These are phyloP conservation scores for Cichorium intybus DNA, from an alignment of 140 eudicot genomes.

Conservation along the genomic window DNA sequence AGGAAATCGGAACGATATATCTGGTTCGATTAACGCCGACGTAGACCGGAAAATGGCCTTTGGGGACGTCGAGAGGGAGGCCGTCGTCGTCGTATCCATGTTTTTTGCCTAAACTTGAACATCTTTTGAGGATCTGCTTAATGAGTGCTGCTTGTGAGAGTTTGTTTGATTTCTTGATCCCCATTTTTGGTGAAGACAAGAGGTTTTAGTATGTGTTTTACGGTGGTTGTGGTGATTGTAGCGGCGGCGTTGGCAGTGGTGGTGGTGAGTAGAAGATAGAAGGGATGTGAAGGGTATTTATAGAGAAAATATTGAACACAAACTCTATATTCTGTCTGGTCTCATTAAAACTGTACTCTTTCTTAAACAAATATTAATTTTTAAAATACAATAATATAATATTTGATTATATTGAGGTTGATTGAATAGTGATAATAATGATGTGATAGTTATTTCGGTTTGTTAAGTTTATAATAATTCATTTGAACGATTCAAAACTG, in stretches of 20 bases:
- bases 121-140: constrained; percentile 71
- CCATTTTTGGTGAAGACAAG: constrained; percentile 39
- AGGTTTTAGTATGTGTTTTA: neutral
- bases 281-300: constrained; percentile 30
- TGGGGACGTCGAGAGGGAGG: constrained; percentile 72
- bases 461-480: neutral
- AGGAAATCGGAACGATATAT: constrained; percentile 71
- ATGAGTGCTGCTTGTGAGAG: constrained; percentile 63
- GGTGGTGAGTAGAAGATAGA: constrained; percentile 28
- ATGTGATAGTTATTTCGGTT: neutral
- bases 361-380: neutral
- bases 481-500: no score
- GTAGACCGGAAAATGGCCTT: constrained; percentile 85
- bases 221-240: neutral
- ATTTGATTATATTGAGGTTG: neutral
- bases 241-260: neutral
- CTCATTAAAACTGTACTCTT: neutral
- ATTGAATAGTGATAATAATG: neutral
- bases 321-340: neutral
- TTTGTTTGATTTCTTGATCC: constrained; percentile 54
- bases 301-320: constrained; percentile 11
- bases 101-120: constrained; percentile 76
- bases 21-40: constrained; percentile 72
- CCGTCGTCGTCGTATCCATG: constrained; percentile 52
- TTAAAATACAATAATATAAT: neutral